These are phyloP conservation scores for Byssochlamys sp. DNA, from an alignment of 2,329 filamentous ascomycete genomes.

Conservation along the genomic window DNA sequence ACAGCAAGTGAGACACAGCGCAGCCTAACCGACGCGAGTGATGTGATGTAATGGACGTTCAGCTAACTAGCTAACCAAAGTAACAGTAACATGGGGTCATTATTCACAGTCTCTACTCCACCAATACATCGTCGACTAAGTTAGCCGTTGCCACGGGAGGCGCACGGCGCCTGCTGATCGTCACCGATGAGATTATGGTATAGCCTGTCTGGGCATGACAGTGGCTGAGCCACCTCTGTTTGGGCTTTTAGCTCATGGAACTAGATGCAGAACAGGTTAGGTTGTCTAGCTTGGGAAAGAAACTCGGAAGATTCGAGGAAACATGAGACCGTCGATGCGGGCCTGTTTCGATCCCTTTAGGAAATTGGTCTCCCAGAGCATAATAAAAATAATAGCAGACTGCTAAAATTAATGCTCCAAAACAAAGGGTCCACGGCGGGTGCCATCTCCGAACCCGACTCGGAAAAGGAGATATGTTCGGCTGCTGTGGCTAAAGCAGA, in stretches of 20 bases:
- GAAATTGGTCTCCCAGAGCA: background rate
- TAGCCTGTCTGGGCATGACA: background rate
- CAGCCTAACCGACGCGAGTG: background rate
- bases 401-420: background rate
- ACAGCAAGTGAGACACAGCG: background rate
- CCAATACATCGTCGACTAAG: background rate
- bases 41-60: background rate
- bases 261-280: background rate
- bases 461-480: background rate
- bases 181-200: background rate
- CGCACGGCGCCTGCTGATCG: background rate
- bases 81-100: background rate
- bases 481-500: background rate
- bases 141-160: background rate
- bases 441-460: background rate
- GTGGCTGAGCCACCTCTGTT: background rate
- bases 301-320: background rate
- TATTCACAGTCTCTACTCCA: background rate
- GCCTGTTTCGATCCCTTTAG: background rate
- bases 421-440: background rate
- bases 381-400: background rate
- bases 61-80: background rate
- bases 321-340: background rate
- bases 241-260: background rate
- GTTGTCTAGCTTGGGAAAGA: background rate